Conservation (phyloP, 495 filamentous ascomycete species). For the Daldinia loculata region DNA sequence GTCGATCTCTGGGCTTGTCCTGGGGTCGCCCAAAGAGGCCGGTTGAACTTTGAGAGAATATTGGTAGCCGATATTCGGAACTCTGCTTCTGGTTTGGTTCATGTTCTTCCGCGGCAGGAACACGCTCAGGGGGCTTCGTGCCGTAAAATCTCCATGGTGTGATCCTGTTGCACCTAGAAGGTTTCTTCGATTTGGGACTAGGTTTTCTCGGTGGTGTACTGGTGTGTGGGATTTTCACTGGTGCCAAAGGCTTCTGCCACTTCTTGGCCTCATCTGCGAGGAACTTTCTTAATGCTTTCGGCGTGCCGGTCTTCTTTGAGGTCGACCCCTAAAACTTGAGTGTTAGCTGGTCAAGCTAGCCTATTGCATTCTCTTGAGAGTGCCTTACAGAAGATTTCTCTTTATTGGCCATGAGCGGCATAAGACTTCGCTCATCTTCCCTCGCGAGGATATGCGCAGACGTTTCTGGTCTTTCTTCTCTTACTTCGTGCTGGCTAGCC, state of each 20-base stretch:
- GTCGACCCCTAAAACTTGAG: not conserved
- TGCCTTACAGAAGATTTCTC: not conserved
- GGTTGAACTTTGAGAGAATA: not conserved
- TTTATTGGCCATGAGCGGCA: not conserved
- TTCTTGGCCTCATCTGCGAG: constrained; percentile 7
- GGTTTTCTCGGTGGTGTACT: not conserved
- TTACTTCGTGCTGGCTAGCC: not conserved
- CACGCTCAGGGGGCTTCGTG: not conserved
- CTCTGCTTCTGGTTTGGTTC: not conserved
- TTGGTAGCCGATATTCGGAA: not conserved
- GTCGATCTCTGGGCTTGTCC: not conserved
- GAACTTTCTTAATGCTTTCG: not conserved
- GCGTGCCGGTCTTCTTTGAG: not conserved
- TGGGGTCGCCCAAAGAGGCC: not conserved
- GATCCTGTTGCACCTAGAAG: constrained; percentile 11
- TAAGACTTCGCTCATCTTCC: not conserved
- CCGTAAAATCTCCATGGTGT: constrained; percentile 27
- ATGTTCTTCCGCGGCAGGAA: not conserved
- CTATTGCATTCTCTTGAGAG: not conserved
- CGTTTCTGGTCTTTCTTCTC: not conserved
- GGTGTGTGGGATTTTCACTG: not conserved
- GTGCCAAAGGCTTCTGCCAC: constrained; percentile 1
- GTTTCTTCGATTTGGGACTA: not conserved
- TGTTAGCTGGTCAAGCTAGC: not conserved
- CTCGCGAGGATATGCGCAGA: not conserved